Base-by-base conservation (phyloP, 768 basidiomycete genomes). In the Cubamyces sp. region DNA sequence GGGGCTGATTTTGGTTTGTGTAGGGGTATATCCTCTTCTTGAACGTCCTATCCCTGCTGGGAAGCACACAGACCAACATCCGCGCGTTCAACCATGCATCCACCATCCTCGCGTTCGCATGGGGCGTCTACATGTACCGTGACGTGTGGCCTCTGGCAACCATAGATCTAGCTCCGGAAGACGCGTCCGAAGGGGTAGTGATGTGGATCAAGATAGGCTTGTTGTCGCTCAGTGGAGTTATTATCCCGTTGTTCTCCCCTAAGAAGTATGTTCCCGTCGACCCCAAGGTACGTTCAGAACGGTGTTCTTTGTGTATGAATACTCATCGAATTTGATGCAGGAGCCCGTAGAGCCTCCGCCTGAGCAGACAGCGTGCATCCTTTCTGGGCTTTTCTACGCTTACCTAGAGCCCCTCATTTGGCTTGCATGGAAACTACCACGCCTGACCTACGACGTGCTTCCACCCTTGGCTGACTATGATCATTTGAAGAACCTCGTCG, bases 351-450 rank as follows among this genome's bases (percentile, higher is more conserved):
- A 59, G 28, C 70, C 74, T 1, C 75, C 74, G 56, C 78, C 80
- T 0, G 81, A 84, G 66, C 82, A 82, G 59, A 81, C 79, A 6
- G 77, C 80, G 2, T 78, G 78, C 1, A 67, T 73, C 45, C 60
- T 79, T n/a, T 80, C 77, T 6, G 68, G 77, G 60, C 23, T 77
- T n/a, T 69, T 75, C 26, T 82, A 77, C 68, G 67, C 68, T 28
- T 82, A 74, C 72, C 68, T 83, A 67, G 77, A 81, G 43, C 67
- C 68, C 0, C 41, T 73, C n/a, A 67, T 79, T 21, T 68, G 60
- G 39, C 48, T 63, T 6, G 77, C 75, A 0, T 76, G 72, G 46
- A 65, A 72, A 0, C 47, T 72, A 16, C 64, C 73, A 0, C 76
- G 75, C 57, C 59, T 79, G 6, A 58, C 73, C 1, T 72, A 68